A percentile compares a stretch with the other conserved stretches of the same genome.
Conservation (phyloP, 441 rosid genomes). For the Lepidium campestre region DNA sequence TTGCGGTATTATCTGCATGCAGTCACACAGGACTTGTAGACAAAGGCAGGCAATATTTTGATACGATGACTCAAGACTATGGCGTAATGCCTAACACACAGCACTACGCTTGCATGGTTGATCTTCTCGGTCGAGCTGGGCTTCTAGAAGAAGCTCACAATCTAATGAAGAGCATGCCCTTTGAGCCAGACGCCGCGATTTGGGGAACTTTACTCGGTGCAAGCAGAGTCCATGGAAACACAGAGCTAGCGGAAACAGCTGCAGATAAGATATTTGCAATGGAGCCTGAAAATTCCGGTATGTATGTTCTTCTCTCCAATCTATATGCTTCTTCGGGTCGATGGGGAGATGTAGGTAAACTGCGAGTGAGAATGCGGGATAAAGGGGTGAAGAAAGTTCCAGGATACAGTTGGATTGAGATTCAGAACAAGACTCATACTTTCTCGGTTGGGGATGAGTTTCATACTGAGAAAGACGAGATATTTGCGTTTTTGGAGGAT, state of each 20-base stretch:
- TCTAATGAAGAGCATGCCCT: conserved; percentile 45
- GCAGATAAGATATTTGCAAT: conserved; percentile 42
- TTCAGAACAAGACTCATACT: conserved; percentile 43
- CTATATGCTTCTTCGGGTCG: conserved; percentile 47
- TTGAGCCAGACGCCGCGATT: conserved; percentile 48
- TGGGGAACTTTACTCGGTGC: conserved; percentile 64
- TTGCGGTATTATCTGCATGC: conserved; percentile 48
- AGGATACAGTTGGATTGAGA: conserved; percentile 52
- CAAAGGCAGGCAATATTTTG: conserved; percentile 35
- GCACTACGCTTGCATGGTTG: conserved; percentile 51
- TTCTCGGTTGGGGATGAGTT: conserved; percentile 44
- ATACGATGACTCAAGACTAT: conserved; percentile 38
- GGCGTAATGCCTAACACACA: conserved; percentile 41
- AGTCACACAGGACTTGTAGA: conserved; percentile 50
- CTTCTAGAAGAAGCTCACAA: conserved; percentile 40
- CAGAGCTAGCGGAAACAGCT: conserved; percentile 45
- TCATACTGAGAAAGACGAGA: conserved; percentile 46
- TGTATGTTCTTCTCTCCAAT: conserved; percentile 55
- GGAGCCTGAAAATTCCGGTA: conserved; percentile 56
- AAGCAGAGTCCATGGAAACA: conserved; percentile 50
- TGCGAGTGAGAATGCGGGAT: conserved; percentile 46
- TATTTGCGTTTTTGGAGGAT: conserved; percentile 42
- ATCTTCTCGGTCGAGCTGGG: conserved; percentile 58
- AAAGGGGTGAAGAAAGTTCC: conserved; percentile 48
- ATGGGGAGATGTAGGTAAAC: conserved; percentile 44